Evolutionary conservation across 305 asterid species (phyloP).

Genomic region (Rubia balearica): DNA sequence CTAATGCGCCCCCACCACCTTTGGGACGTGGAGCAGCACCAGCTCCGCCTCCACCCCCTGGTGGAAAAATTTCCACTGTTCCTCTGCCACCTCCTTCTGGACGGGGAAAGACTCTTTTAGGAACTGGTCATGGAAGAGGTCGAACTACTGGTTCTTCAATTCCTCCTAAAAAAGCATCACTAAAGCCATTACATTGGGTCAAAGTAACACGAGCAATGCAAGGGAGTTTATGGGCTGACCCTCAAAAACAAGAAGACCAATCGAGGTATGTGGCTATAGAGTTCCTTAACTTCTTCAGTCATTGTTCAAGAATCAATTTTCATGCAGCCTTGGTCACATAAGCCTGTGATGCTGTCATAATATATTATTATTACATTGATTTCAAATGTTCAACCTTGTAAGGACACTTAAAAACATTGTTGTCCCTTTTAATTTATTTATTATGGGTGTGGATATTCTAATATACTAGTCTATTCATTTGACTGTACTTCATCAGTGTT

Average conservation of each 20-base stretch:
- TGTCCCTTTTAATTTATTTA: not conserved
- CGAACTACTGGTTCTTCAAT: conserved; percentile 59
- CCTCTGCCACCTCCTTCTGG: conserved; percentile 74
- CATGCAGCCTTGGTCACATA: not conserved
- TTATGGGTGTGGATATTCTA: not conserved
- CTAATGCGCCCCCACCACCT: conserved; percentile 45
- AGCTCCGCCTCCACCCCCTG: conserved; percentile 54
- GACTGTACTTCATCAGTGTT: not conserved
- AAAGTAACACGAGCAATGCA: conserved; percentile 95
- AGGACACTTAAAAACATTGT: not conserved
- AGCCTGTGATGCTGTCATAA: not conserved
- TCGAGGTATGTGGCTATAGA: conserved; percentile 53
- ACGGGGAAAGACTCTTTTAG: conserved; percentile 56
- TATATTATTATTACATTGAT: not conserved
- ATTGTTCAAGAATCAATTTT: conserved; percentile 9
- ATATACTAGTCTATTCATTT: not conserved
- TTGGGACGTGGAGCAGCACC: conserved; percentile 40
- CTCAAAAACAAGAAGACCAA: conserved; percentile 64
- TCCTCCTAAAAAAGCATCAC: conserved; percentile 75
- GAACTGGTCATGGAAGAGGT: conserved; percentile 42
- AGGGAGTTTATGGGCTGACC: conserved; percentile 98
- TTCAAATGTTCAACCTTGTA: not conserved
- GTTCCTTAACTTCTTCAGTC: conserved; percentile 15
- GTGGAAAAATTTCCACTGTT: conserved; percentile 52
- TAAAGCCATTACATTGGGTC: conserved; percentile 95